These are phyloP conservation scores for Neonectria hederae DNA, from an alignment of 2,329 filamentous ascomycete genomes.

Conservation along the genomic window DNA sequence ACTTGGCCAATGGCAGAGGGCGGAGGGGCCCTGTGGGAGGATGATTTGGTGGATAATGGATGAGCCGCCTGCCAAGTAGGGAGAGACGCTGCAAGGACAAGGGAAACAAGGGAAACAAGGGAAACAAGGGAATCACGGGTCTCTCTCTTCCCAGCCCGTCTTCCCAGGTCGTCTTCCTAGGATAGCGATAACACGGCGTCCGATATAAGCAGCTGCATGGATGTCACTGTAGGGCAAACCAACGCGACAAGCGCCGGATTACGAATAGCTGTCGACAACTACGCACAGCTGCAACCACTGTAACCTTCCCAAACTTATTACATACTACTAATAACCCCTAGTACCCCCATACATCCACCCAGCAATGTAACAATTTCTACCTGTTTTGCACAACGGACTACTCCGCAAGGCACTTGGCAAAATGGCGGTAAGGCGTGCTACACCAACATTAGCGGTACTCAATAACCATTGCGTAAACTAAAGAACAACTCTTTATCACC, in stretches of 20 bases:
- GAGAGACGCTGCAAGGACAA: background rate
- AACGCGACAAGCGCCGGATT: background rate
- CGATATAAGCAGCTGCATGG: background rate
- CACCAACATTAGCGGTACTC: background rate
- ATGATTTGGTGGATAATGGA: background rate
- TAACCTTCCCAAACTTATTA: conserved; percentile 1
- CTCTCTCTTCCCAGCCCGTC: conserved; percentile 1
- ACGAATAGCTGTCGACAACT: background rate
- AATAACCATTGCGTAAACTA: background rate
- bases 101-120: background rate
- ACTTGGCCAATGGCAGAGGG: background rate
- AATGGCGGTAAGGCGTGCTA: background rate
- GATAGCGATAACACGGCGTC: conserved; percentile 2
- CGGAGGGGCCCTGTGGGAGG: background rate
- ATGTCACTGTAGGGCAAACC: background rate
- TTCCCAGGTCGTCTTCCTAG: no score
- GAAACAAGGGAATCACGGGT: background rate
- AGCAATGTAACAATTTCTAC: background rate
- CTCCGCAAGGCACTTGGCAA: background rate
- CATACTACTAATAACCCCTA: background rate
- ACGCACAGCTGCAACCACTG: conserved; percentile 14
- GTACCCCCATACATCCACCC: background rate
- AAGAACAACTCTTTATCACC: background rate
- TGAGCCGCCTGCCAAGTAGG: no score
- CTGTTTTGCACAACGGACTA: background rate